phyloP scores from a whole-genome alignment of 179 eudicot species.

The Sideroxylon spinosum region DNA sequence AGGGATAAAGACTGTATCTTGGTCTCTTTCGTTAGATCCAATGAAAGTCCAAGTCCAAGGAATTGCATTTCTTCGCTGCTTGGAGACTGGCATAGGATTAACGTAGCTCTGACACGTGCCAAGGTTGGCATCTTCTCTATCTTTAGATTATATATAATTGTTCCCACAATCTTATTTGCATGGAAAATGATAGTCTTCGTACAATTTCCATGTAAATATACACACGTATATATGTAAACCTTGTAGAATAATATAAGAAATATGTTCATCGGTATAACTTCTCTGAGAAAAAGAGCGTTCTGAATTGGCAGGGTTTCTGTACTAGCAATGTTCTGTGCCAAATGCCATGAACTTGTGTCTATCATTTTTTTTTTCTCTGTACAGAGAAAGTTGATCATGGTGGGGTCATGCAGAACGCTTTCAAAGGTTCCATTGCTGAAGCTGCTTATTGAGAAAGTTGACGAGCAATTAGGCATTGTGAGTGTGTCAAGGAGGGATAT shows the following conservation, averaged over 20 bases:
- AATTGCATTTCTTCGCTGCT: slow-evolving; percentile 74
- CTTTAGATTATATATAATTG: neutral
- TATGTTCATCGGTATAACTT: neutral
- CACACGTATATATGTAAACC: too few species aligned
- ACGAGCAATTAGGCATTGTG: slow-evolving; percentile 61
- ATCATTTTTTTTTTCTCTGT: slow-evolving; percentile 1
- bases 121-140: slow-evolving; percentile 46
- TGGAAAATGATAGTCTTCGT: too few species aligned
- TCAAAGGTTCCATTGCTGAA: slow-evolving; percentile 78
- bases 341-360: neutral
- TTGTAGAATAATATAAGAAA: neutral
- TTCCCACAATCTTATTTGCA: too few species aligned
- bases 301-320: neutral
- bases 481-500: slow-evolving; percentile 59
- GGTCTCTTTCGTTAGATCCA: slow-evolving; percentile 82
- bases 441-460: slow-evolving; percentile 84
- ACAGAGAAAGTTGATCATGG: slow-evolving; percentile 96
- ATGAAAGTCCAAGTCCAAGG: slow-evolving; percentile 55
- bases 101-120: slow-evolving; percentile 94
- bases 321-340: too few species aligned
- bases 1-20: slow-evolving; percentile 94
- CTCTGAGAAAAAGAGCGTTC: neutral
- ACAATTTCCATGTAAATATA: too few species aligned
- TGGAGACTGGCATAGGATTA: slow-evolving; percentile 97
- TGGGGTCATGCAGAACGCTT: slow-evolving; percentile 81